A percentile compares a stretch with the other conserved stretches of the same genome.
phyloP scores from a whole-genome alignment of 495 filamentous ascomycete genomes.

The Talaromyces wortmannii region DNA sequence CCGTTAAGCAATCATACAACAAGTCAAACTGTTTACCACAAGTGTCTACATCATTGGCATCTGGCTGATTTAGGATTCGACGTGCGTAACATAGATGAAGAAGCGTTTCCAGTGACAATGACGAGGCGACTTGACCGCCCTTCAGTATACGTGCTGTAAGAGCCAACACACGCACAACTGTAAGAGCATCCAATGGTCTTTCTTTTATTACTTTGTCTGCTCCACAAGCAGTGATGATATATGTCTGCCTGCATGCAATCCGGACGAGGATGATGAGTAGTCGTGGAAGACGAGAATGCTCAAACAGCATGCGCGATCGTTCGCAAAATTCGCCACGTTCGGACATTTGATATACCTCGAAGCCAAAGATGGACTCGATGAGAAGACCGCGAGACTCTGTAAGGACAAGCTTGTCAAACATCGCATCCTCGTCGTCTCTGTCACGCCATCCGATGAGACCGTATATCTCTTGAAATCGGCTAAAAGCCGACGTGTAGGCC shows the following conservation, averaged over 20 bases:
- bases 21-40: not conserved
- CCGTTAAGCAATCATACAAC: constrained; percentile 2
- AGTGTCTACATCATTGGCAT: not conserved
- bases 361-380: constrained; percentile 2
- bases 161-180: not conserved
- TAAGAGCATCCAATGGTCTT: constrained; percentile 1
- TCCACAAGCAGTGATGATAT: constrained; percentile 5
- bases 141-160: not conserved
- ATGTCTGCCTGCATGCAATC: constrained; percentile 2
- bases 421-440: not conserved
- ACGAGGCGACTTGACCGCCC: not conserved
- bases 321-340: not conserved
- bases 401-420: not conserved
- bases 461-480: constrained; percentile 3
- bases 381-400: not conserved
- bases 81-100: constrained; percentile 2
- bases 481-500: constrained; percentile 2
- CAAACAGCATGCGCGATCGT: not conserved
- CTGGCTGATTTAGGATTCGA: not conserved
- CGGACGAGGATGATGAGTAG: constrained; percentile 2
- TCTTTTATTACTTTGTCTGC: not conserved
- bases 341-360: constrained; percentile 1
- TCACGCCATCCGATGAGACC: constrained; percentile 1
- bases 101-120: not conserved
- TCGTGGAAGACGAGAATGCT: constrained; percentile 4